Conservation (phyloP, 257 asterid genomes). For the Salvia rosmarinus region DNA sequence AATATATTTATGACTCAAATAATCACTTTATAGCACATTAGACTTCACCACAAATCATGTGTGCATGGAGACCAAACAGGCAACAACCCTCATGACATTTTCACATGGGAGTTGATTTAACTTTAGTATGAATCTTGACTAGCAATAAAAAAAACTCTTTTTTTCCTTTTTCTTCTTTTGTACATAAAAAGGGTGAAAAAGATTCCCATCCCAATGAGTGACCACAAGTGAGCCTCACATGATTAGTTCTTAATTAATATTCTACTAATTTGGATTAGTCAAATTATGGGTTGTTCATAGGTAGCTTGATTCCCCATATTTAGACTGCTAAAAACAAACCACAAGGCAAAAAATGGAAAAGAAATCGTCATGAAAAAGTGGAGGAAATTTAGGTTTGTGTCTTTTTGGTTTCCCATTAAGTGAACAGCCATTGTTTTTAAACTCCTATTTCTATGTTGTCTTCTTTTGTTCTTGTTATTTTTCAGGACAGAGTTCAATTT, state of each 20-base stretch:
- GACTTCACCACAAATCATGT: neutral
- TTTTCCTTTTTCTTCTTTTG: neutral
- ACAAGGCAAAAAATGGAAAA: constrained; percentile 28
- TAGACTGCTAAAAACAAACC: constrained; percentile 9
- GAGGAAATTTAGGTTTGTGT: constrained; percentile 33
- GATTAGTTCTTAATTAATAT: constrained; percentile 25
- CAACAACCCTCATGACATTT: constrained; percentile 16
- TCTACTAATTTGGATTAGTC: constrained; percentile 38
- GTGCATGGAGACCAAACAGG: constrained; percentile 19
- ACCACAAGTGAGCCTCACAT: constrained; percentile 29
- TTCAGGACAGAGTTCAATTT: neutral
- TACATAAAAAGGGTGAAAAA: constrained; percentile 9
- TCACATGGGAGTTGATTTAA: constrained; percentile 36
- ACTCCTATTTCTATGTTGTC: constrained; percentile 3
- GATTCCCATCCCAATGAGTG: constrained; percentile 31
- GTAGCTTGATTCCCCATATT: constrained; percentile 22
- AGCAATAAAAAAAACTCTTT: neutral
- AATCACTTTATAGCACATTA: constrained; percentile 9
- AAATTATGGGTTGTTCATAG: constrained; percentile 32
- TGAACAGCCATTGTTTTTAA: constrained; percentile 39
- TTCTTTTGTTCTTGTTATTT: constrained; percentile 8
- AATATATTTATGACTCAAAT: neutral
- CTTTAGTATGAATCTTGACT: constrained; percentile 14
- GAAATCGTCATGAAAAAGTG: constrained; percentile 33
- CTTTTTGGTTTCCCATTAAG: constrained; percentile 43